Base-by-base conservation (phyloP, 306 rosid species). In the Pyrus bretschneideri region DNA sequence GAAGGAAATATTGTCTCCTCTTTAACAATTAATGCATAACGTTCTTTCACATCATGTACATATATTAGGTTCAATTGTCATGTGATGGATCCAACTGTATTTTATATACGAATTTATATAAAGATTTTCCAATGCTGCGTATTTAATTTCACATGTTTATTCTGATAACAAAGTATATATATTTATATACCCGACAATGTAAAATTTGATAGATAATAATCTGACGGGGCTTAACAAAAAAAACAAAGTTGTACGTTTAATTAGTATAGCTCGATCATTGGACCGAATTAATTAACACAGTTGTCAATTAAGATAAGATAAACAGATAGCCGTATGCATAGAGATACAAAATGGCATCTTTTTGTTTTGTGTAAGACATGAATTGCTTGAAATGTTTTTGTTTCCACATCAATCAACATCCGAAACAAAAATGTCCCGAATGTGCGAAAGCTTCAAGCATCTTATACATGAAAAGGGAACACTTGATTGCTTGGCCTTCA, bases 341-440 rank as follows among this genome's bases (percentile, higher is more conserved):
- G 22, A 58, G 11, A 22, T 57, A 58, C 3, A 60, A 60, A 15
- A 27, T 62, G 40, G 9, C 67, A 6, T 62, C 8, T 11, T 25
- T 59, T 2, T 59, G 4, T 23, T 58, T 58, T 2, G 9, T 25
- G 31, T 10, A 25, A 15, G 65, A 31, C 45, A 27, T 4, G 30
- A 30, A 12, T 70, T 30, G 46, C 49, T 52, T 54, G 63, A 54
- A 52, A 19, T 27, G 44, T 30, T 23, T 25, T 27, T 6, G 62
- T 70, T 30, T 52, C 73, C 11, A 52, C 21, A 70, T 70, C 74
- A 70, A 70, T 70, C 74, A 51, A 29, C 74, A 51, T 70, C 63
- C 4, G 17, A 45, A 30, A 70, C 22, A 45, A 27, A 25, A 69
- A 25, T 62, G 35, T 19, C 38, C 13, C 31, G 27, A 45, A 9